These are phyloP conservation scores for Naegleria gruberi DNA, from an alignment of 208 protist genomes.

Conservation along the genomic window DNA sequence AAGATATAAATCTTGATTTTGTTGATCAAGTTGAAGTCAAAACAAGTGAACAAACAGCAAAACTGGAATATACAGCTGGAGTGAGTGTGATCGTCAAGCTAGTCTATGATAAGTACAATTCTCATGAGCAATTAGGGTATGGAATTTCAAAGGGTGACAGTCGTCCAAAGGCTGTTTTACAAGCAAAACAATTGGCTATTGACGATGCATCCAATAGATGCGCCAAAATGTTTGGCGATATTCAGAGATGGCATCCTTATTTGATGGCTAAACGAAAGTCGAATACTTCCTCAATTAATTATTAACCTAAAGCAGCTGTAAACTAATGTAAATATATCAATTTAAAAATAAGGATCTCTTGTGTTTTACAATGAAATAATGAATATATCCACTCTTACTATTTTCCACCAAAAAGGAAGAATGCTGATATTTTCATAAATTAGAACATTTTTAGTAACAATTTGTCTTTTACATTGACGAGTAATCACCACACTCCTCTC, in stretches of 20 bases:
- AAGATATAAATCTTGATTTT: neutral
- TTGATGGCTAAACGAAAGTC: neutral
- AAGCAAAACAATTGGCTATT: neutral
- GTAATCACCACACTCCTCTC: no score
- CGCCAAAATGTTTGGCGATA: neutral
- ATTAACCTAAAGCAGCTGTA: no score
- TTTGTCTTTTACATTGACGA: no score
- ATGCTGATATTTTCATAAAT: no score
- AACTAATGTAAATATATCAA: no score
- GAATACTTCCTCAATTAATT: no score
- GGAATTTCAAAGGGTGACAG: neutral
- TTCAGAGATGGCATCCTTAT: neutral
- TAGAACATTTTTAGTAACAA: no score
- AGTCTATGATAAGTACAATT: neutral
- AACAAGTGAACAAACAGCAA: neutral
- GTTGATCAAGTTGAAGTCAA: neutral
- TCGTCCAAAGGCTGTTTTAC: neutral
- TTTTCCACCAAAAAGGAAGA: no score
- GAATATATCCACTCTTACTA: no score
- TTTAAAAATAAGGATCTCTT: no score
- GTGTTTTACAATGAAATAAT: no score
- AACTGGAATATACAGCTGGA: neutral
- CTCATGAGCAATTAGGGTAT: neutral
- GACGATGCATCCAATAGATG: neutral
- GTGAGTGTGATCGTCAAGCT: neutral